Conservation (phyloP, 2,329 filamentous ascomycete species). For the Aspergillus hiratsukae region DNA sequence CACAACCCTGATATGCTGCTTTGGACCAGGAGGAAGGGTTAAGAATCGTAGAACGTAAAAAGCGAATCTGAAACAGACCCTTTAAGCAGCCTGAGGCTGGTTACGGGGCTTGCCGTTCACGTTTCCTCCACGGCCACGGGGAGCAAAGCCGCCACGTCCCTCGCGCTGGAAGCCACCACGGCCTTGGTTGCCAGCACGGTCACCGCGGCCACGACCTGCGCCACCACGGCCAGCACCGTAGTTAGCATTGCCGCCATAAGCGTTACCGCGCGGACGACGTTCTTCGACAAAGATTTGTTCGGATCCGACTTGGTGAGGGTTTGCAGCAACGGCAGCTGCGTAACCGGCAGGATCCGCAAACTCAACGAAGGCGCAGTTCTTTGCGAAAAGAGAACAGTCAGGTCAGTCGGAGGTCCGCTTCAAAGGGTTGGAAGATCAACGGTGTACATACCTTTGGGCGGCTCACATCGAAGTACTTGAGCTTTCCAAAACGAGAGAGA, state of each 20-base stretch:
- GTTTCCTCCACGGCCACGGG: slow-evolving; percentile 61
- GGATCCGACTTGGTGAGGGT: slow-evolving; percentile 78
- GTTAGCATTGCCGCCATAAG: slow-evolving; percentile 65
- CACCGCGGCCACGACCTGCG: slow-evolving; percentile 63
- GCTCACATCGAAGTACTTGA: slow-evolving; percentile 61
- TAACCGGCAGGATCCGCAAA: slow-evolving; percentile 79
- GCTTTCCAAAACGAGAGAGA: slow-evolving; percentile 64
- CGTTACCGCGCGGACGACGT: slow-evolving; percentile 70
- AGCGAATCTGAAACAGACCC: neutral
- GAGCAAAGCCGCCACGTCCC: slow-evolving; percentile 61
- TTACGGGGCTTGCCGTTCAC: slow-evolving; percentile 45
- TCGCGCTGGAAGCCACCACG: slow-evolving; percentile 66
- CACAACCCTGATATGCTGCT: slow-evolving; percentile 13
- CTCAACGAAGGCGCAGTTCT: slow-evolving; percentile 98
- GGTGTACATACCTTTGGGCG: slow-evolving; percentile 64
- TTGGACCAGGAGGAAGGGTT: slow-evolving; percentile 19
- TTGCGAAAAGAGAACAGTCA: slow-evolving; percentile 6
- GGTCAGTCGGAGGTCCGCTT: neutral
- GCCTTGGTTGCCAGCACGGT: slow-evolving; percentile 59
- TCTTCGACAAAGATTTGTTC: slow-evolving; percentile 85
- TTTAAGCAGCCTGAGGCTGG: slow-evolving; percentile 43
- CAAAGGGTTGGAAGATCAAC: neutral
- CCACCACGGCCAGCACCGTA: slow-evolving; percentile 58
- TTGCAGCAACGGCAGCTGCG: slow-evolving; percentile 74
- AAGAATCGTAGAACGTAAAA: slow-evolving; percentile 16